Conservation (phyloP, 352 stramenopile species). For the Phytophthora ohioensis region DNA sequence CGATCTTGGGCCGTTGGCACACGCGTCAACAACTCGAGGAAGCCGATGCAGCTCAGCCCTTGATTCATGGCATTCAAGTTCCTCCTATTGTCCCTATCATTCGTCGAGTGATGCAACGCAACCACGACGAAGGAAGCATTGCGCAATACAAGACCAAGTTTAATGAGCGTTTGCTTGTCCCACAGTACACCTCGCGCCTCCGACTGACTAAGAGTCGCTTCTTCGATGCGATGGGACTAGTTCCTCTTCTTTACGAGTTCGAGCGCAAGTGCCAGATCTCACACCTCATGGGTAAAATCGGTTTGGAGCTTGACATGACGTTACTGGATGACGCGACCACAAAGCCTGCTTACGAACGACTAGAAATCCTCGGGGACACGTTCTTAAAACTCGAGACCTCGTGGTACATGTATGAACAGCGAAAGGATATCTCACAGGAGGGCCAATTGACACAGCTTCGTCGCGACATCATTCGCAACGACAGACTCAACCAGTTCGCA, state of each 20-base stretch:
- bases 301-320: constrained; percentile 76
- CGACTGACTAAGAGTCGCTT: constrained; percentile 74
- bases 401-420: constrained; percentile 86
- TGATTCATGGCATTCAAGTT: constrained; percentile 79
- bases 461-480: constrained; percentile 89
- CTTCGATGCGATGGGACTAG: constrained; percentile 83
- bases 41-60: constrained; percentile 60
- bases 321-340: constrained; percentile 84
- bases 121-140: constrained; percentile 67
- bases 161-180: constrained; percentile 82
- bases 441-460: constrained; percentile 77
- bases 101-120: constrained; percentile 82
- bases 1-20: constrained; percentile 84
- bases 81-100: constrained; percentile 85
- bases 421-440: constrained; percentile 76
- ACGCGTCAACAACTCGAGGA: constrained; percentile 66
- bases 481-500: constrained; percentile 81
- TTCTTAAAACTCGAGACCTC: constrained; percentile 89
- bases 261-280: constrained; percentile 91
- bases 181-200: constrained; percentile 74
- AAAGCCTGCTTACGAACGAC: constrained; percentile 84
- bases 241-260: constrained; percentile 90
- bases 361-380: constrained; percentile 87
- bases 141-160: constrained; percentile 68
- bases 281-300: constrained; percentile 83